Conservation (phyloP, 768 basidiomycete genomes). For the Piloderma croceum region DNA sequence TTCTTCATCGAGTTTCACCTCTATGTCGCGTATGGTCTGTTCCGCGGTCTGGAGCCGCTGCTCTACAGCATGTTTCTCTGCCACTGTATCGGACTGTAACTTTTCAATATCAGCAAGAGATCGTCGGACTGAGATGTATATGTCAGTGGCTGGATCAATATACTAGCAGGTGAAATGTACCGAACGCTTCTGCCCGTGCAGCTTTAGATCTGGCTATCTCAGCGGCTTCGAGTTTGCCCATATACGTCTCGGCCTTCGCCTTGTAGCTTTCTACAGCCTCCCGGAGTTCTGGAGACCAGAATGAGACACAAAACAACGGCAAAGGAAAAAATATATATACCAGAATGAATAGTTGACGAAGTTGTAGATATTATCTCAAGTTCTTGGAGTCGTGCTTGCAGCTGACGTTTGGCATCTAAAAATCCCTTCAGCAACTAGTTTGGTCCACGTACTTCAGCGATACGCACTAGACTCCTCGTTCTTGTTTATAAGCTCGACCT, state of each 20-base stretch:
- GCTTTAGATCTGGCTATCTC: constrained; percentile 66
- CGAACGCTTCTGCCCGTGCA: constrained; percentile 56
- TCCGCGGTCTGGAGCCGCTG: constrained; percentile 47
- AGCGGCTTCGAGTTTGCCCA: constrained; percentile 56
- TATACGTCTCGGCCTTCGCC: constrained; percentile 52
- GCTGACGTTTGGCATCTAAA: constrained; percentile 52
- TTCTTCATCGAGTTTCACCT: constrained; percentile 60
- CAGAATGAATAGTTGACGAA: constrained; percentile 54
- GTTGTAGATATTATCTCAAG: constrained; percentile 55
- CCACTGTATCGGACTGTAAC: constrained; percentile 41
- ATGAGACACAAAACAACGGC: constrained; percentile 2
- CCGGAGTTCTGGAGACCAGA: constrained; percentile 44
- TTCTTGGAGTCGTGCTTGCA: constrained; percentile 57
- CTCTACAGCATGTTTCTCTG: constrained; percentile 49
- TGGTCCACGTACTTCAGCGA: too few relatives aligned
- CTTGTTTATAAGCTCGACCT: constrained; percentile 44
- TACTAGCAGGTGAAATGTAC: constrained; percentile 29
- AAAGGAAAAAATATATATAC: constrained; percentile 26
- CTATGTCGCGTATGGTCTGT: constrained; percentile 50
- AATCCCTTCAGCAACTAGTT: too few relatives aligned
- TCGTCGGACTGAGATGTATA: constrained; percentile 43
- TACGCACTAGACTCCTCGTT: constrained; percentile 55
- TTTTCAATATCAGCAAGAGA: constrained; percentile 60
- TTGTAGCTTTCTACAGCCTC: constrained; percentile 62
- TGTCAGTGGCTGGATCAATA: constrained; percentile 8